Percentiles rank a stretch among this genome's conserved stretches.
These are phyloP conservation scores for Mrakia frigida DNA, from an alignment of 768 basidiomycete species.

Conservation along the genomic window DNA sequence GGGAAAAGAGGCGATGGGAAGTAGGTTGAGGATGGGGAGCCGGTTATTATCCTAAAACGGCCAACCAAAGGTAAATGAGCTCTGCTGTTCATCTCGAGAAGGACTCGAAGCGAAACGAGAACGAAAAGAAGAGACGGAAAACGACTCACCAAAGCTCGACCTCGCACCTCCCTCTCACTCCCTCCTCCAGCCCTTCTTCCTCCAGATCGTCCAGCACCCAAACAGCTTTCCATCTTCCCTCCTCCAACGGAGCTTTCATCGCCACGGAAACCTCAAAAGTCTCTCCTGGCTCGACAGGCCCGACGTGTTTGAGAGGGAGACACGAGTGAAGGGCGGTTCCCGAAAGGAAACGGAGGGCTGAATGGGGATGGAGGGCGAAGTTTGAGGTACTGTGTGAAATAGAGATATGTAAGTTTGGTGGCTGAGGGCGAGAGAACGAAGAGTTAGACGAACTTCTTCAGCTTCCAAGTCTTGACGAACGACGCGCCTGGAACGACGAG, in stretches of 20 bases:
- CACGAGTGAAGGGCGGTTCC: background rate
- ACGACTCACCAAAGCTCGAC: background rate
- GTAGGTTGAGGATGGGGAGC: background rate
- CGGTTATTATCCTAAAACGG: background rate
- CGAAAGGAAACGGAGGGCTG: background rate
- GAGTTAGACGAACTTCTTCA: background rate
- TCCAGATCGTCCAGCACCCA: background rate
- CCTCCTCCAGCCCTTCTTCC: background rate
- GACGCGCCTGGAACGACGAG: background rate
- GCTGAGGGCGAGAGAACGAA: background rate
- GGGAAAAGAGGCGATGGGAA: background rate
- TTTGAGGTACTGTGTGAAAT: background rate
- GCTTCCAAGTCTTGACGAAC: background rate
- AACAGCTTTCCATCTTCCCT: background rate
- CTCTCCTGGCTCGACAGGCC: background rate
- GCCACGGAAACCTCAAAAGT: background rate
- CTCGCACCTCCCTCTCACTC: background rate
- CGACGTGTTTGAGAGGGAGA: background rate
- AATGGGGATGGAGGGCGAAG: background rate
- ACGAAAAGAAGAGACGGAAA: too few relatives aligned
- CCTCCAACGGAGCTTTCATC: background rate
- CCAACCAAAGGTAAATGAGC: background rate
- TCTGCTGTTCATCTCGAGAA: too few relatives aligned
- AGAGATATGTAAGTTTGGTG: background rate
- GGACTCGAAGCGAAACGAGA: background rate